A percentile compares a stretch with the other conserved stretches of the same genome.
Conservation (phyloP, 345 rosid genomes). For the Clausena lansium region DNA sequence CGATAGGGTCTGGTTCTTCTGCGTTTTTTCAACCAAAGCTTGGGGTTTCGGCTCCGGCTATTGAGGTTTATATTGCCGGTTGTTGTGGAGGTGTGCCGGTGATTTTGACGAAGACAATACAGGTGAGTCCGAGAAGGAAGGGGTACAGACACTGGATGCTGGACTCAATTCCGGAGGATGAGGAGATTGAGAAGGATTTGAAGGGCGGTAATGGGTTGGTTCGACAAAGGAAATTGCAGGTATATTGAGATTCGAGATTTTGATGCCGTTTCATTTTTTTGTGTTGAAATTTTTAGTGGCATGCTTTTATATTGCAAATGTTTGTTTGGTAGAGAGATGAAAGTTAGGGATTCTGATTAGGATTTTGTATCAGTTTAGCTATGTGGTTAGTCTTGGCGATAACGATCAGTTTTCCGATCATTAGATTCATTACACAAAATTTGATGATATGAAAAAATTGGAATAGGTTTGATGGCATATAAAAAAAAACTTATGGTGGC, state of each 20-base stretch:
- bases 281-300: background rate
- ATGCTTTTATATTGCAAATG: background rate
- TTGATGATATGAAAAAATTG: background rate
- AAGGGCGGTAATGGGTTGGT: slow-evolving; percentile 30
- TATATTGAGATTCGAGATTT: slow-evolving; percentile 16
- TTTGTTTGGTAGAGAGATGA: background rate
- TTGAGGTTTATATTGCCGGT: slow-evolving; percentile 89
- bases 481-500: background rate
- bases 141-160: slow-evolving; percentile 47
- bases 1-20: slow-evolving; percentile 42
- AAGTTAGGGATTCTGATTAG: background rate
- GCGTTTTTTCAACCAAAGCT: slow-evolving; percentile 58
- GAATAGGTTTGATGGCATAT: background rate
- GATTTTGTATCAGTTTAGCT: background rate
- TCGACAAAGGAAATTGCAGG: slow-evolving; percentile 53
- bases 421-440: background rate
- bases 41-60: slow-evolving; percentile 62
- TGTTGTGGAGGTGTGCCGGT: slow-evolving; percentile 85
- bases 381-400: background rate
- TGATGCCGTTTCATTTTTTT: background rate
- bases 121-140: slow-evolving; percentile 68
- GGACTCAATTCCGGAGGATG: slow-evolving; percentile 89
- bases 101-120: slow-evolving; percentile 75
- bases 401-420: background rate
- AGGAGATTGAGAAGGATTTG: slow-evolving; percentile 58